Base-by-base conservation (phyloP, 2,329 filamentous ascomycete genomes). In the Cladosporium cucumerinum region DNA sequence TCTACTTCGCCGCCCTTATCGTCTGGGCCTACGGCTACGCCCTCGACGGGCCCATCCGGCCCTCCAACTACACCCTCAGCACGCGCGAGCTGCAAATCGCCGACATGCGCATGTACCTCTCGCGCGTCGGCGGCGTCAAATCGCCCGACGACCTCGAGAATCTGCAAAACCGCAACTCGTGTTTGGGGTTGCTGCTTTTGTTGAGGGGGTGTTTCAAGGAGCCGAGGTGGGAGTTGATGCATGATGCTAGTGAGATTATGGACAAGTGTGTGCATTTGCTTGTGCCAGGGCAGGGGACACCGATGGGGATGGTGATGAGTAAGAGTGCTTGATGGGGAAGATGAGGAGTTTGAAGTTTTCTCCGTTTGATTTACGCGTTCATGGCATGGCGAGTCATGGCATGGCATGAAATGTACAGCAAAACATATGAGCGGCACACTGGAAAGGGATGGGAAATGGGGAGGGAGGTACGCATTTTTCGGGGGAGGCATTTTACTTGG, bases 21-120 rank as follows among this genome's bases (percentile, higher is more conserved):
- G 91, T 98, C 0, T 99, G 95, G 95, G 92, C 88, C 66, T 99
- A 98, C 72, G 94, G 93, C 2, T 97, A 88, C 74, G 93, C 94
- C 0, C 81, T 96, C 23, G 95, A 98, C 70, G 95, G 95, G 0
- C 86, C 92, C 0, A 65, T 75, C n/a, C 65, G 49, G 26, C 64
- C 67, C 2, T 68, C 69, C 7, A 67, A 70, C 59, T 83, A 78
- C 70, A 78, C 80, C 23, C 86, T 90, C 64, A 77, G 76, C 43
- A 88, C 82, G 0, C 82, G 83, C 57, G 84, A 87, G 16, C 89
- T 91, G 67, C 89, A 90, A 75, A 84, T 90, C 52, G 83, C 81
- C 48, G 89, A 94, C 72, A 96, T 97, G 93, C 86, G 89, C 61
- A 82, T 84, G 18, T 98, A 92, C 73, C 83, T 99, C 54, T 79